phyloP scores from a whole-genome alignment of 768 basidiomycete genomes.

The Dentipellis fragilis region DNA sequence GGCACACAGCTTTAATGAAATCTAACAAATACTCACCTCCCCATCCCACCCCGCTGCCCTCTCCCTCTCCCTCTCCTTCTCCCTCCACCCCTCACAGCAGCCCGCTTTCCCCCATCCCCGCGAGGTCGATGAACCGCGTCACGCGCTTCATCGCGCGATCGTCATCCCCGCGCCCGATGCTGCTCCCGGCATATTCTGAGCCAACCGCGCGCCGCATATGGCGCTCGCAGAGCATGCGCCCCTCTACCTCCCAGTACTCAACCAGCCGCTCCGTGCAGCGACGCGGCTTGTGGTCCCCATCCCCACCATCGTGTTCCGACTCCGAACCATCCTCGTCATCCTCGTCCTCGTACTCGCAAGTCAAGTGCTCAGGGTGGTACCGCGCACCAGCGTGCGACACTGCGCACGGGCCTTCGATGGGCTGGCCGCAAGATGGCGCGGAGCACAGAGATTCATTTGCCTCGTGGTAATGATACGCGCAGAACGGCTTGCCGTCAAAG shows the following conservation, averaged over 20 bases:
- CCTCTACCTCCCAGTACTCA: slow-evolving; percentile 88
- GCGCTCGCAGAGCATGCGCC: slow-evolving; percentile 76
- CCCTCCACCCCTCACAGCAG: slow-evolving; percentile 8
- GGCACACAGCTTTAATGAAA: no score
- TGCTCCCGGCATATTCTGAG: slow-evolving; percentile 11
- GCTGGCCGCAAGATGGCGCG: slow-evolving; percentile 66
- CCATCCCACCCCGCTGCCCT: no score
- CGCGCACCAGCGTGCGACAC: slow-evolving; percentile 72
- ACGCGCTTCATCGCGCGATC: slow-evolving; percentile 63
- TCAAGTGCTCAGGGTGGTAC: slow-evolving; percentile 84
- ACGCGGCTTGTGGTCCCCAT: slow-evolving; percentile 7
- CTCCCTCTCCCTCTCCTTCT: background rate
- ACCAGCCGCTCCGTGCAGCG: slow-evolving; percentile 45
- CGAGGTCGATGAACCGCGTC: slow-evolving; percentile 74
- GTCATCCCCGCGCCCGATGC: slow-evolving; percentile 13
- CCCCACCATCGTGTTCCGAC: background rate
- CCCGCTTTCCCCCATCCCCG: slow-evolving; percentile 17
- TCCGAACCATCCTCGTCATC: background rate
- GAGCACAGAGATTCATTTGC: slow-evolving; percentile 85
- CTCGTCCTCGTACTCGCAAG: slow-evolving; percentile 55
- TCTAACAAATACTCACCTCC: no score
- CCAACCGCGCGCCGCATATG: slow-evolving; percentile 41
- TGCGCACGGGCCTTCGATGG: slow-evolving; percentile 91
- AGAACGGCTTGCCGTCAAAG: slow-evolving; percentile 81
- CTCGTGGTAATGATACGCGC: slow-evolving; percentile 89